A percentile compares a stretch with the other conserved stretches of the same genome.
Conservation (phyloP, 345 rosid species). For the Eucalyptus cloeziana region DNA sequence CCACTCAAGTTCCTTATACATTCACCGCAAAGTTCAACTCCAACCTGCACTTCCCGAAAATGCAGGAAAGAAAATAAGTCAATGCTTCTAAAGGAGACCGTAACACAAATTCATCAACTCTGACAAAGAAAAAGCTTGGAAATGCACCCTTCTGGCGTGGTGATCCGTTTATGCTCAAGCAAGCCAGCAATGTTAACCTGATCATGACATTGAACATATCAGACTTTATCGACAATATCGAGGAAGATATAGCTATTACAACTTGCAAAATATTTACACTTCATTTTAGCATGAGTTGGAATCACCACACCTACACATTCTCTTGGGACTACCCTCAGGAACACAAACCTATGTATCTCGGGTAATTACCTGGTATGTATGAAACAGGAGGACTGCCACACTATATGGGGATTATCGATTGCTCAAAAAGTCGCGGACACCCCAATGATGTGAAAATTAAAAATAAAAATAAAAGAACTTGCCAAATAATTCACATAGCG, state of each 20-base stretch:
- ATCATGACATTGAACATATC: neutral
- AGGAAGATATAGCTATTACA: neutral
- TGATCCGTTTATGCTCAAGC: constrained; percentile 43
- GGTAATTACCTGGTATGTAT: neutral
- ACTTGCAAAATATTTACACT: neutral
- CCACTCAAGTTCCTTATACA: constrained; percentile 48
- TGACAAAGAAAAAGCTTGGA: neutral
- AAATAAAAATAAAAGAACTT: neutral
- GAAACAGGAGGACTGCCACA: neutral
- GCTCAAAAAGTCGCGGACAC: neutral
- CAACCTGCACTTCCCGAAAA: constrained; percentile 24
- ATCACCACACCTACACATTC: neutral
- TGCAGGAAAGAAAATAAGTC: neutral
- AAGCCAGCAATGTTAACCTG: constrained; percentile 86
- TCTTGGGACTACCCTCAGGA: neutral
- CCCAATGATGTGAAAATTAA: neutral
- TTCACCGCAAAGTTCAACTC: constrained; percentile 69
- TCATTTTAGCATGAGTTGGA: neutral
- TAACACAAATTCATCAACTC: neutral
- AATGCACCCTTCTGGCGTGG: constrained; percentile 66
- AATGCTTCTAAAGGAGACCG: neutral
- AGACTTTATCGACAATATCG: neutral
- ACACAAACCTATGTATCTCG: neutral
- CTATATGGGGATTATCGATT: neutral
- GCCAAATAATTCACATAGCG: neutral